Conservation (phyloP, 1,284 basidiomycete genomes). For the Mycena sp. region DNA sequence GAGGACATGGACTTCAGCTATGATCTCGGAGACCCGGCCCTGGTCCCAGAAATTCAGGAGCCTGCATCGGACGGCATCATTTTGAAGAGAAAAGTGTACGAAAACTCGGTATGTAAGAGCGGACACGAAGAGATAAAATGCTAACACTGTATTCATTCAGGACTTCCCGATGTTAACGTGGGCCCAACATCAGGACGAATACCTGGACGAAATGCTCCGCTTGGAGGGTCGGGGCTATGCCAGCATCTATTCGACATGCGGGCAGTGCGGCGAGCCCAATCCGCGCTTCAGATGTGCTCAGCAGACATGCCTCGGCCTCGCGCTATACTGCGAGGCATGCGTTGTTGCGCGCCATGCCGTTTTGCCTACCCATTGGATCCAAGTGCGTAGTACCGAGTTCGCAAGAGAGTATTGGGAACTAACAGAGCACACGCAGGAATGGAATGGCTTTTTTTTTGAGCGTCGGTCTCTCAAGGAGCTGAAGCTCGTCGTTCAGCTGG, state of each 20-base stretch:
- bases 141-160: background rate
- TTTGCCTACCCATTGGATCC: background rate
- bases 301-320: background rate
- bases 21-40: background rate
- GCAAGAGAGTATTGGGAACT: background rate
- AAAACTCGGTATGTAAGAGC: background rate
- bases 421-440: constrained; percentile 25
- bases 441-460: constrained; percentile 36
- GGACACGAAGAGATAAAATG: too few species aligned
- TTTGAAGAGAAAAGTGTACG: constrained; percentile 1
- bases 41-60: background rate
- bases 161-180: constrained; percentile 1
- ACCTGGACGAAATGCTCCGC: constrained; percentile 13
- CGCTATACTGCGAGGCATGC: background rate
- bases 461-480: constrained; percentile 28
- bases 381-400: background rate
- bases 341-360: background rate
- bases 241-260: background rate
- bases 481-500: constrained; percentile 20
- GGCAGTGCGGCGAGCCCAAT: background rate
- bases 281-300: background rate
- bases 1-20: constrained; percentile 1
- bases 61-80: background rate
- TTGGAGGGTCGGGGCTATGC: constrained; percentile 1
- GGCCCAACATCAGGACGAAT: background rate